These are phyloP conservation scores for Globisporangium carolinianum DNA, from an alignment of 352 stramenopile species.

Conservation along the genomic window DNA sequence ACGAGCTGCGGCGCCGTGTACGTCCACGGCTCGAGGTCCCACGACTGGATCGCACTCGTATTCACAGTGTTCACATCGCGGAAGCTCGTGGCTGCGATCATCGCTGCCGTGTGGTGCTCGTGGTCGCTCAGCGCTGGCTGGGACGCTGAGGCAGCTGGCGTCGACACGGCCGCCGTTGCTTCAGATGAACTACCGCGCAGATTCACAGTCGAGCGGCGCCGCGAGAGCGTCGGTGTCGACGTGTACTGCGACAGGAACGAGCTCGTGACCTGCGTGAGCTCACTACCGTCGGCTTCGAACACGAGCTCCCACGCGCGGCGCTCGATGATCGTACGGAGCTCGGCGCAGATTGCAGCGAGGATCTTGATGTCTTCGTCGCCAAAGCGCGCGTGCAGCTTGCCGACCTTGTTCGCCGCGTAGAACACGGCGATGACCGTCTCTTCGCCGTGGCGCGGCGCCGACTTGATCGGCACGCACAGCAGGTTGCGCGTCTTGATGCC, in stretches of 20 bases:
- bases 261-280: slow-evolving; percentile 41
- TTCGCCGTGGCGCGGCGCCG: slow-evolving; percentile 49
- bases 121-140: slow-evolving; percentile 16
- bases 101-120: slow-evolving; percentile 20
- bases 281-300: slow-evolving; percentile 51
- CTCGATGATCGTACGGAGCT: slow-evolving; percentile 59
- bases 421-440: slow-evolving; percentile 71
- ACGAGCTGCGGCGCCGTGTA: slow-evolving; percentile 55
- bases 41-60: slow-evolving; percentile 22
- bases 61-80: slow-evolving; percentile 6
- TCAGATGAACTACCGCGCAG: slow-evolving; percentile 13
- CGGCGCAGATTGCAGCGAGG: slow-evolving; percentile 51
- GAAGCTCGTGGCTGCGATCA: slow-evolving; percentile 29
- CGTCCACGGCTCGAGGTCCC: slow-evolving; percentile 60
- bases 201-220: slow-evolving; percentile 14
- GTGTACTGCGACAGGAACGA: slow-evolving; percentile 77
- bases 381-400: slow-evolving; percentile 30
- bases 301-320: slow-evolving; percentile 65
- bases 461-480: slow-evolving; percentile 69
- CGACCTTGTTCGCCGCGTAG: slow-evolving; percentile 77
- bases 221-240: slow-evolving; percentile 33
- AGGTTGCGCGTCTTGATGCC: slow-evolving; percentile 58
- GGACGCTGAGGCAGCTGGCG: background rate
- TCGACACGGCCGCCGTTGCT: slow-evolving; percentile 7
- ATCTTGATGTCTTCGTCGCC: slow-evolving; percentile 61